A percentile compares a stretch with the other conserved stretches of the same genome.
These are phyloP conservation scores for Copromyces sp. DNA, from an alignment of 495 filamentous ascomycete genomes.

Conservation along the genomic window DNA sequence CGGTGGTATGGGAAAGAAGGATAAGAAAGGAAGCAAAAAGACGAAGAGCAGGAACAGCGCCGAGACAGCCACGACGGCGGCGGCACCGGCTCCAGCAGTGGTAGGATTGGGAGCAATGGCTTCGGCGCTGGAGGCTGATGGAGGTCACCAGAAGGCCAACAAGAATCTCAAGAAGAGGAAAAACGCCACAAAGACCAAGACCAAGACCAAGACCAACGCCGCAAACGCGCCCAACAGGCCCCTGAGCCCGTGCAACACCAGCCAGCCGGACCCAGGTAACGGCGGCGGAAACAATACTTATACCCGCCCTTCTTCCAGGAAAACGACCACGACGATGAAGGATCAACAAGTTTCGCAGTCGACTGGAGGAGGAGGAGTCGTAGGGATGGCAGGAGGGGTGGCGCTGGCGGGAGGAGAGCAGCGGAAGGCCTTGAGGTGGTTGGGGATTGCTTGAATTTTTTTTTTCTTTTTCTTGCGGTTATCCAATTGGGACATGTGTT, in stretches of 20 bases:
- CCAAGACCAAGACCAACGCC: neutral
- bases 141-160: neutral
- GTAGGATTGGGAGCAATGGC: neutral
- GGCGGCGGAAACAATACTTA: neutral
- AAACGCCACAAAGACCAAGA: neutral
- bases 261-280: slow-evolving; percentile 1
- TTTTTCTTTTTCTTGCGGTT: neutral
- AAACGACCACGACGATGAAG: neutral
- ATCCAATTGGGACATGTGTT: neutral
- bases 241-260: neutral
- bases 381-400: neutral
- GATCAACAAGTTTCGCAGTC: neutral
- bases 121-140: neutral
- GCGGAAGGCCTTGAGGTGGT: slow-evolving; percentile 16
- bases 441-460: slow-evolving; percentile 2
- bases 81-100: neutral
- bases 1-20: neutral
- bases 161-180: neutral
- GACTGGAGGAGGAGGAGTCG: neutral
- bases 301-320: neutral
- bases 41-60: neutral
- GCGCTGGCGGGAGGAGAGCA: neutral
- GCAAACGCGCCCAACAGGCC: neutral
- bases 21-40: neutral
- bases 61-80: neutral